Percentiles rank a stretch among this genome's conserved stretches.
Evolutionary conservation across 805 yeast species (phyloP).

Genomic region (Wilhelminamyces savonicus): DNA sequence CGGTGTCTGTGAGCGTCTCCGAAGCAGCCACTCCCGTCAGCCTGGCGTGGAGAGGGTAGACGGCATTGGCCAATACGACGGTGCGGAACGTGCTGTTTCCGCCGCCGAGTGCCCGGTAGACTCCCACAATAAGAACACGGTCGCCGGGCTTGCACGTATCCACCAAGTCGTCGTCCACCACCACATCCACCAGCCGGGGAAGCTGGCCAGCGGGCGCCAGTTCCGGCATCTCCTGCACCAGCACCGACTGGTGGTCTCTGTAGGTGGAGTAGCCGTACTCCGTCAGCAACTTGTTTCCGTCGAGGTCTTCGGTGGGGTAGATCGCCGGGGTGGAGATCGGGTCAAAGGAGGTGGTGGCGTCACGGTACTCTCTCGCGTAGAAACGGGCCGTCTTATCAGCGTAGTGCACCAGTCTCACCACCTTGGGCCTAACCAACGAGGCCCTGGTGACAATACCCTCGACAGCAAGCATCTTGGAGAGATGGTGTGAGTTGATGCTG

Average conservation of each 20-base stretch:
- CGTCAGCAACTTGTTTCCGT: conserved; percentile 80
- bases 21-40: conserved; percentile 77
- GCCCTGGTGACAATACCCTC: conserved; percentile 96
- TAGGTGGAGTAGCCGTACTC: conserved; percentile 92
- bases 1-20: conserved; percentile 67
- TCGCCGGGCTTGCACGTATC: conserved; percentile 95
- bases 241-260: conserved; percentile 87
- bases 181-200: conserved; percentile 86
- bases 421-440: conserved; percentile 88
- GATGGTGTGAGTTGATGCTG: conserved; percentile 66
- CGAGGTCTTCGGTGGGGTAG: conserved; percentile 89
- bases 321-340: conserved; percentile 78
- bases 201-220: conserved; percentile 96
- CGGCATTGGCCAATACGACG: conserved; percentile 80
- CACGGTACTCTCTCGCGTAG: conserved; percentile 87
- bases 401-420: conserved; percentile 86
- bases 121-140: conserved; percentile 89
- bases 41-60: conserved; percentile 81
- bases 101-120: conserved; percentile 86
- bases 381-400: conserved; percentile 79
- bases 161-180: conserved; percentile 92
- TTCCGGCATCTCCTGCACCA: conserved; percentile 97
- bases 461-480: conserved; percentile 77
- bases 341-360: conserved; percentile 85
- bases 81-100: conserved; percentile 64